phyloP scores from a whole-genome alignment of 106 monocot species.

The Dendrobium catenatum region DNA sequence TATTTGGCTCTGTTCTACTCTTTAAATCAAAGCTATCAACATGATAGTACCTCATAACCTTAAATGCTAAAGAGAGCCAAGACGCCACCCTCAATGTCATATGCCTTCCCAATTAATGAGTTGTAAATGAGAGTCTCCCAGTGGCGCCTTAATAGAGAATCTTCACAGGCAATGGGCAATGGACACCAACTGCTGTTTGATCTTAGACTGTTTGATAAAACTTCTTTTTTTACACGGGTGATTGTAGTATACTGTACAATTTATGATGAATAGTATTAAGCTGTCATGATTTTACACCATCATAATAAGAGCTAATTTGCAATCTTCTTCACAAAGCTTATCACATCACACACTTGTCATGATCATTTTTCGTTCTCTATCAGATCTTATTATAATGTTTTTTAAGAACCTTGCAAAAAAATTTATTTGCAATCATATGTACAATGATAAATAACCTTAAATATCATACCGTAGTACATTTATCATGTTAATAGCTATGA shows the following conservation, averaged over 20 bases:
- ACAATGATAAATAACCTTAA: neutral
- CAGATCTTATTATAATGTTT: neutral
- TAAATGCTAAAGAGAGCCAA: neutral
- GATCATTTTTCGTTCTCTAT: neutral
- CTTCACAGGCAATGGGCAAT: neutral
- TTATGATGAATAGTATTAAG: neutral
- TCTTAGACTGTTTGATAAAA: neutral
- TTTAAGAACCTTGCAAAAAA: neutral
- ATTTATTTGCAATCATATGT: neutral
- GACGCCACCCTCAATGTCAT: neutral
- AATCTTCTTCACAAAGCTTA: neutral
- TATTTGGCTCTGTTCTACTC: neutral
- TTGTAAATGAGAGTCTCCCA: neutral
- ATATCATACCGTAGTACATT: neutral
- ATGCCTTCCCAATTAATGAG: neutral
- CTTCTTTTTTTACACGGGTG: neutral
- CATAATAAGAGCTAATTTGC: neutral
- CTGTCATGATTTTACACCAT: neutral
- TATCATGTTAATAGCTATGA: too few species aligned
- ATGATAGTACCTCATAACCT: neutral
- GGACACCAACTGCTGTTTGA: neutral
- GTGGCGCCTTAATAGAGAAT: neutral
- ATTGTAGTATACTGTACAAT: neutral
- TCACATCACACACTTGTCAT: neutral
- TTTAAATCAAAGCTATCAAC: neutral